Evolutionary conservation across 1,284 basidiomycete genomes (phyloP), one percentile per base, ranked within the genome.

Genomic region (Ustilago cynodontis): DNA sequence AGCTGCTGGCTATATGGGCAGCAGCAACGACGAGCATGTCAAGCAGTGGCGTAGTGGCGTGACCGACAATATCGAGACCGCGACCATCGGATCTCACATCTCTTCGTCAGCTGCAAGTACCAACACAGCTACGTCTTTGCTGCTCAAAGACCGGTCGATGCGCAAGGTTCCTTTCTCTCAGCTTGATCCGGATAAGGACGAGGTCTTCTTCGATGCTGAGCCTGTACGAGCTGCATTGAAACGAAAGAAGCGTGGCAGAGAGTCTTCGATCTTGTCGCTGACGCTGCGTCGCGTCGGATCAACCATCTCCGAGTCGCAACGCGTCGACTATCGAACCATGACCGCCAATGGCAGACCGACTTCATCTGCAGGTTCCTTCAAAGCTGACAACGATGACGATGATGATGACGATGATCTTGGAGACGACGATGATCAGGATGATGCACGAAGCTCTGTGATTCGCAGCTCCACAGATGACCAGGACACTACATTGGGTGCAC

Each of bases 161-260:
- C 76, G 71, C 50, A 74, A 71, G 51, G 76, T 73, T 29, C 71
- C 76, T 1, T 13, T 65, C 3, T 58, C 64, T 2, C 71, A 70
- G 35, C 73, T 82, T 4, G 81, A 82, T 50, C 81, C 81, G 16
- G 81, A 82, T 29, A 61, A 31, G 13, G 81, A 82, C 55, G 78
- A 80, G 31, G 70, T 78, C 18, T 81, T 80, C 59, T 81, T 68
- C 55, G 66, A 78, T 39, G 75, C 81, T 6, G 80, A 83, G 58
- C 80, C 76, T 2, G 74, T 82, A 9, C 65, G 49, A 11, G 67
- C 69, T 7, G 57, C 69, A 20, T 66, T 82, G 55, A 83, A 83
- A 70, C 59, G 81, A 31, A 83, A 83, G 68, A 80, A 77, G 59
- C 69, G 79, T 2, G 77, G 62, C 18, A 63, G 75, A 33, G 82